Evolutionary conservation across 805 yeast genomes (phyloP), one percentile per base, ranked within the genome.

Genomic region (Wickerhamomyces xylosicus): DNA sequence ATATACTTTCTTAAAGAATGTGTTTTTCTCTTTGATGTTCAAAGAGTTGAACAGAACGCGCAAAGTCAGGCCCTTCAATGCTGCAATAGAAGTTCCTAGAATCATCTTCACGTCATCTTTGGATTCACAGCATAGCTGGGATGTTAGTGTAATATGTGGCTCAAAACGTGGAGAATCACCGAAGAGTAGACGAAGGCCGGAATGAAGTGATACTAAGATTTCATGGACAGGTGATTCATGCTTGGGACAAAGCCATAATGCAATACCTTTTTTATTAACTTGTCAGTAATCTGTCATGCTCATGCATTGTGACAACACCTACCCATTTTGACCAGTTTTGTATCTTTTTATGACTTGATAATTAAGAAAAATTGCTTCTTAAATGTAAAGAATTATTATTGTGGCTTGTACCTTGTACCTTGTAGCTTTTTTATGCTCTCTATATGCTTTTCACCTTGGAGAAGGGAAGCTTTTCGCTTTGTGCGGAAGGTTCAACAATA

Each of bases 181-280:
- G 50, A 84, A 81, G n/a, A 82, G 61, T 1, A 89, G 79, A 33
- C 71, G 72, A 28, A 84, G 57, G 9, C 86, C 77, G n/a, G 70
- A 62, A 57, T 79, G 78, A 29, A 80, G 62, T 16, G 81, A 72
- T 13, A 63, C 60, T 18, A 84, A 56, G 36, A 74, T 72, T 37
- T 78, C 84, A 48, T 71, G 57, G 18, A 79, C 60, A 27, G 69
- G 67, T 4, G 79, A 58, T 35, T 69, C 71, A 16, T 62, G 63
- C 39, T 64, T 71, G 2, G 95, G 95, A 54, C 79, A 76, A 34
- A 80, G 74, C 95, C 95, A 84, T 37, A 84, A 64, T 41, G 92
- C 77, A 36, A 77, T 32, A n/a, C 44, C 47, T 39, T 33, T n/a
- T n/a, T n/a, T n/a, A n/a, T n/a, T n/a, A n/a, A n/a, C n/a, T n/a